phyloP scores from a whole-genome alignment of 83 land plant genomes.

The Picea engelmannii region DNA sequence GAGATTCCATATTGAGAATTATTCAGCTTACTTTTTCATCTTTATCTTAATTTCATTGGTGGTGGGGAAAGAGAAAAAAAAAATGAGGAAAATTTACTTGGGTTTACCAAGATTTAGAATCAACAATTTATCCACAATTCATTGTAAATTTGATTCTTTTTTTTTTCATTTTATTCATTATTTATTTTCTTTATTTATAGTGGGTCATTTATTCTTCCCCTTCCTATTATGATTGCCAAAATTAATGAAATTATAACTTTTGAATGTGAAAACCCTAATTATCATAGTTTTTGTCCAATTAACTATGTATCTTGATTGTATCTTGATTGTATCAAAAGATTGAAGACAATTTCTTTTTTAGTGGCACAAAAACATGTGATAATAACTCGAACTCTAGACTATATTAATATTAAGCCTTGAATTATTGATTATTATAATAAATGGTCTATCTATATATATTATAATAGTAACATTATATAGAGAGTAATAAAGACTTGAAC shows the following conservation, averaged over 20 bases:
- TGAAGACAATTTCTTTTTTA: slow-evolving; percentile 23
- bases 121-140: background rate
- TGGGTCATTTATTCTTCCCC: no score
- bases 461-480: no score
- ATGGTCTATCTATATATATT: no score
- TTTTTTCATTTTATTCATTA: no score
- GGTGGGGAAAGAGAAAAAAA: background rate
- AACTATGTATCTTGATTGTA: no score
- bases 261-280: slow-evolving; percentile 19
- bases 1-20: background rate
- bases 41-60: background rate
- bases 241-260: background rate
- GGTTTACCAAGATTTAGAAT: background rate
- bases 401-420: no score
- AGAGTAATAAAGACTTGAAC: no score
- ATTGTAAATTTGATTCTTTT: background rate
- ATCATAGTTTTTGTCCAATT: slow-evolving; percentile 23
- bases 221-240: no score
- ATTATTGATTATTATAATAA: no score
- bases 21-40: background rate
- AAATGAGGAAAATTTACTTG: background rate
- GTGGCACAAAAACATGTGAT: slow-evolving; percentile 17
- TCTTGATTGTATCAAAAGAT: slow-evolving; percentile 21
- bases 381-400: no score
- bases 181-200: background rate